Conservation (phyloP, 768 basidiomycete genomes). For the Podaxis carcinomalis region DNA sequence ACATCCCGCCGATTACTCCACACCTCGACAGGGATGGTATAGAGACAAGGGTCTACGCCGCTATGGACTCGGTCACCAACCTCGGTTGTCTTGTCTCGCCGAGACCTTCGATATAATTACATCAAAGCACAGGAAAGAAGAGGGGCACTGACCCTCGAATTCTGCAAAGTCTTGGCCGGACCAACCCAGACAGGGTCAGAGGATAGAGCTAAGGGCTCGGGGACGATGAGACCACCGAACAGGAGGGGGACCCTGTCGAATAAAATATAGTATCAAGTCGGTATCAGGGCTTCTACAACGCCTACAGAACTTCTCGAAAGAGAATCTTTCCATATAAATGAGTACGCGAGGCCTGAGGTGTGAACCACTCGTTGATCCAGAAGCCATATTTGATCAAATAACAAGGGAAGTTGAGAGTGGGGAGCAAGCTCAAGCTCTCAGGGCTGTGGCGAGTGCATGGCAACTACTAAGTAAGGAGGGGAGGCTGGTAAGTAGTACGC, state of each 20-base stretch:
- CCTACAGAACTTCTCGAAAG: background rate
- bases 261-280: background rate
- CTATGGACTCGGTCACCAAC: background rate
- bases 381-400: background rate
- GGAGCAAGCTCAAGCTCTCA: background rate
- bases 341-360: background rate
- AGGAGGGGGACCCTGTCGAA: background rate
- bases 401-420: background rate
- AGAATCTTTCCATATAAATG: background rate
- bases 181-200: background rate
- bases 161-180: background rate
- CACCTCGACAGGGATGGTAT: background rate
- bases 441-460: background rate
- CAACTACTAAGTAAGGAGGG: background rate
- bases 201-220: background rate
- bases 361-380: background rate
- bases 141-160: background rate
- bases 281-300: background rate
- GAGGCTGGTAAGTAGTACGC: background rate
- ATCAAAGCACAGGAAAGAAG: background rate
- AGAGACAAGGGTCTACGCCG: background rate
- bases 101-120: background rate
- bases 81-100: background rate
- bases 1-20: no score
- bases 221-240: background rate